phyloP scores from a whole-genome alignment of 1,284 basidiomycete genomes.

The Flammula alnicola region DNA sequence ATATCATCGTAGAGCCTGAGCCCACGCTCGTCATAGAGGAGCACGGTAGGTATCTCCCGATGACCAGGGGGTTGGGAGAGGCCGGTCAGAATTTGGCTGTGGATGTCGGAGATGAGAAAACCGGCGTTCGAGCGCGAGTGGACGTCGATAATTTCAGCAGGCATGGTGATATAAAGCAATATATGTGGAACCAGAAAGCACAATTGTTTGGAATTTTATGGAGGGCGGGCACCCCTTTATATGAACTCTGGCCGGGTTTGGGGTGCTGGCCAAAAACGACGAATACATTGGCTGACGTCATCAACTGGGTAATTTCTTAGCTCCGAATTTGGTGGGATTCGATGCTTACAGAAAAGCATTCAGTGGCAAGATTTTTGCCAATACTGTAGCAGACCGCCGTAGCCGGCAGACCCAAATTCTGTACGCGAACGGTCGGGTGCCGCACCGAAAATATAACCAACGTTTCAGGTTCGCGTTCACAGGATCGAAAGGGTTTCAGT shows the following conservation, averaged over 20 bases:
- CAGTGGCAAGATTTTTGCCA: too few species aligned
- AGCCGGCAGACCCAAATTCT: too few species aligned
- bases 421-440: too few species aligned
- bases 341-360: too few species aligned
- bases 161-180: constrained; percentile 31
- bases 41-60: constrained; percentile 81
- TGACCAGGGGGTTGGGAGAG: constrained; percentile 56
- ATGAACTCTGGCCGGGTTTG: constrained; percentile 11
- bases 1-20: constrained; percentile 85
- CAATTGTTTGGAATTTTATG: not conserved
- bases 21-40: constrained; percentile 88
- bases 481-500: constrained; percentile 1
- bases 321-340: too few species aligned
- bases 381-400: too few species aligned
- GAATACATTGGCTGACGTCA: constrained; percentile 20
- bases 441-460: constrained; percentile 5
- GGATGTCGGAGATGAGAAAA: constrained; percentile 42
- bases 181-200: not conserved
- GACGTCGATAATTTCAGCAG: constrained; percentile 58
- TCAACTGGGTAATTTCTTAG: not conserved
- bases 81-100: constrained; percentile 56
- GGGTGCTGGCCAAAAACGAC: constrained; percentile 2
- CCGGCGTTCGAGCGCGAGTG: constrained; percentile 41
- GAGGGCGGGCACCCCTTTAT: constrained; percentile 14
- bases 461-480: constrained; percentile 3